phyloP scores from a whole-genome alignment of 345 rosid species.

The Rhizophora mangle region DNA sequence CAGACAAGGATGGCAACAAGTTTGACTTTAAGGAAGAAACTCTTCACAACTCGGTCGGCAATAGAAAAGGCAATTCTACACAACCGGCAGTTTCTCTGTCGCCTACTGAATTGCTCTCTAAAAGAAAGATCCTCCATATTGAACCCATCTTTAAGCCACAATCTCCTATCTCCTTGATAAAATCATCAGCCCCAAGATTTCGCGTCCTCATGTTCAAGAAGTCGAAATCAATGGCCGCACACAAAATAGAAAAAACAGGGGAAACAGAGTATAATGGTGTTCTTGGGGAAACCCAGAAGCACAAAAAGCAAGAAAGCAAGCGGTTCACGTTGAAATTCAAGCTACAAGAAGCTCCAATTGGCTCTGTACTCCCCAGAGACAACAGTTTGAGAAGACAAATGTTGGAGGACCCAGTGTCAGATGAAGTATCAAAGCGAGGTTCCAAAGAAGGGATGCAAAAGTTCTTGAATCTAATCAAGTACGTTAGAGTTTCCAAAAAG shows the following conservation, averaged over 20 bases:
- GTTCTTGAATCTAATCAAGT: conserved; percentile 29
- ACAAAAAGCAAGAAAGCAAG: conserved; percentile 26
- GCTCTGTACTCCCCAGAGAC: conserved; percentile 30
- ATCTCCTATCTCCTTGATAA: conserved; percentile 56
- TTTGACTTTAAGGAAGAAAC: conserved; percentile 21
- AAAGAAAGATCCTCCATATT: conserved; percentile 67
- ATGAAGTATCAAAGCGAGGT: conserved; percentile 20
- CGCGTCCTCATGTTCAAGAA: conserved; percentile 57
- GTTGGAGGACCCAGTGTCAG: conserved; percentile 10
- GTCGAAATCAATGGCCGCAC: conserved; percentile 41
- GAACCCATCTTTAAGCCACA: conserved; percentile 53
- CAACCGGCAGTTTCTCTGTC: conserved; percentile 34
- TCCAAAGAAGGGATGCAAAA: conserved; percentile 23
- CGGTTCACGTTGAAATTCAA: conserved; percentile 45
- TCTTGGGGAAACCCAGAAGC: conserved; percentile 16
- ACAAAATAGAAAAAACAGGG: conserved; percentile 22
- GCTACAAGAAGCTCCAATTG: conserved; percentile 32
- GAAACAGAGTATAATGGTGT: conserved; percentile 14
- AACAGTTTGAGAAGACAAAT: conserved; percentile 33
- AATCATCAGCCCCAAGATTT: conserved; percentile 68
- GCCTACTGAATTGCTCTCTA: conserved; percentile 38
- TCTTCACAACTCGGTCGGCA: conserved; percentile 18
- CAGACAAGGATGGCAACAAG: conserved; percentile 12
- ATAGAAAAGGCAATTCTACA: conserved; percentile 15
- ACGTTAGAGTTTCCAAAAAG: conserved; percentile 37